phyloP scores from a whole-genome alignment of 768 basidiomycete species.

The Phaffia tasmanica region DNA sequence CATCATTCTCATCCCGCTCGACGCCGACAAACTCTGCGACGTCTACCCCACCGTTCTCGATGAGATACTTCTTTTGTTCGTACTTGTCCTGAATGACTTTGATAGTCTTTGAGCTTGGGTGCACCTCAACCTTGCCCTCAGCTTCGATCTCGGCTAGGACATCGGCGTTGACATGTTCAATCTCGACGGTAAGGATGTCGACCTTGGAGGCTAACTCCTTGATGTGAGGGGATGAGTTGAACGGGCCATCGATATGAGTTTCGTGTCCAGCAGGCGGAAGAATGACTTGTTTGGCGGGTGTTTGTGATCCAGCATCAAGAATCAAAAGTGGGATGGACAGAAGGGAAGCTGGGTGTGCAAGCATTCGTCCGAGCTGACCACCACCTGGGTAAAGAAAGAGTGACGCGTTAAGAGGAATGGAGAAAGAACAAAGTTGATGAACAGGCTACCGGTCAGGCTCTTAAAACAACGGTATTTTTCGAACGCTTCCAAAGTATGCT shows the following conservation, averaged over 20 bases:
- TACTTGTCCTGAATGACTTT: constrained; percentile 70
- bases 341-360: constrained; percentile 75
- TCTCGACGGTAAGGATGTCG: constrained; percentile 86
- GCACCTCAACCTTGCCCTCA: constrained; percentile 45
- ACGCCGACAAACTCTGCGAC: constrained; percentile 55
- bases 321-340: constrained; percentile 72
- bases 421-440: neutral
- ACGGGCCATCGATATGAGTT: constrained; percentile 75
- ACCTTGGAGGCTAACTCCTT: constrained; percentile 64
- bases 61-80: constrained; percentile 54
- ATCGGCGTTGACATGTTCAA: constrained; percentile 81
- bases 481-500: no score
- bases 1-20: constrained; percentile 35
- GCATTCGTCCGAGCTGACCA: constrained; percentile 95
- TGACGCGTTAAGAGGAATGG: neutral
- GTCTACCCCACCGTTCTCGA: constrained; percentile 43
- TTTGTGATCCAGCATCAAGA: constrained; percentile 67
- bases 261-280: constrained; percentile 44
- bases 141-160: constrained; percentile 48
- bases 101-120: constrained; percentile 73
- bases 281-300: constrained; percentile 81
- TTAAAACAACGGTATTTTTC: neutral
- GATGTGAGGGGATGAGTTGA: constrained; percentile 68
- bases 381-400: constrained; percentile 51
- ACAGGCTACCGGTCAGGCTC: neutral